Evolutionary conservation across 108 stramenopile genomes (phyloP).

Genomic region (Cyclostephanos invisitatus): DNA sequence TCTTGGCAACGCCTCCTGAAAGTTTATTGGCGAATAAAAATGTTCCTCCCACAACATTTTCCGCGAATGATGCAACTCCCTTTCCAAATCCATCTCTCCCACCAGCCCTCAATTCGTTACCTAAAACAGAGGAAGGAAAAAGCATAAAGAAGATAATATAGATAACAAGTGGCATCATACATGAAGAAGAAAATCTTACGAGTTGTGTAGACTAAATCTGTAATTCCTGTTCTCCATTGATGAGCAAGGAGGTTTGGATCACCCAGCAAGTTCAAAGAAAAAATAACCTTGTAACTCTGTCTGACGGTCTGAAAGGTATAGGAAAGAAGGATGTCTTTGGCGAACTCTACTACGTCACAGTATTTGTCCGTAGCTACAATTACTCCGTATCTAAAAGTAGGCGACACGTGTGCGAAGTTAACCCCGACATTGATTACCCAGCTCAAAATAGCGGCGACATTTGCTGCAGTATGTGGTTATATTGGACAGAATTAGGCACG

Average conservation of each 20-base stretch:
- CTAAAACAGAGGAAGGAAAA: conserved; percentile 1
- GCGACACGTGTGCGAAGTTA: conserved; percentile 55
- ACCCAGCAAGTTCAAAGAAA: conserved; percentile 44
- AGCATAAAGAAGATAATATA: neutral
- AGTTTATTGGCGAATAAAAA: conserved; percentile 31
- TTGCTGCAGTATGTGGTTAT: neutral
- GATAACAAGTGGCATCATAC: neutral
- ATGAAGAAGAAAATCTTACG: conserved; percentile 11
- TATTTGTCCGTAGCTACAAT: conserved; percentile 36
- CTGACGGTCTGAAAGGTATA: conserved; percentile 38
- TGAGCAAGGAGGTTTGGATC: conserved; percentile 43
- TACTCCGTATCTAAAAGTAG: conserved; percentile 34
- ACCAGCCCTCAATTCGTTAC: conserved; percentile 34
- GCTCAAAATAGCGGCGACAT: conserved; percentile 30
- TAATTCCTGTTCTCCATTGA: conserved; percentile 40
- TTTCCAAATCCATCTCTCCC: conserved; percentile 44
- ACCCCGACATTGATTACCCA: conserved; percentile 54
- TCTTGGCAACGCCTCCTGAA: conserved; percentile 27
- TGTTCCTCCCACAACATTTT: conserved; percentile 39
- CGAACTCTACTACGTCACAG: conserved; percentile 42
- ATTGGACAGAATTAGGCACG: neutral
- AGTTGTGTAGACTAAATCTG: conserved; percentile 37
- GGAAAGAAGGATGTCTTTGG: conserved; percentile 21
- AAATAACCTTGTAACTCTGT: conserved; percentile 42
- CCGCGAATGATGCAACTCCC: conserved; percentile 32